Conservation (phyloP, 2,329 filamentous ascomycete genomes). For the Alternaria viburni region DNA sequence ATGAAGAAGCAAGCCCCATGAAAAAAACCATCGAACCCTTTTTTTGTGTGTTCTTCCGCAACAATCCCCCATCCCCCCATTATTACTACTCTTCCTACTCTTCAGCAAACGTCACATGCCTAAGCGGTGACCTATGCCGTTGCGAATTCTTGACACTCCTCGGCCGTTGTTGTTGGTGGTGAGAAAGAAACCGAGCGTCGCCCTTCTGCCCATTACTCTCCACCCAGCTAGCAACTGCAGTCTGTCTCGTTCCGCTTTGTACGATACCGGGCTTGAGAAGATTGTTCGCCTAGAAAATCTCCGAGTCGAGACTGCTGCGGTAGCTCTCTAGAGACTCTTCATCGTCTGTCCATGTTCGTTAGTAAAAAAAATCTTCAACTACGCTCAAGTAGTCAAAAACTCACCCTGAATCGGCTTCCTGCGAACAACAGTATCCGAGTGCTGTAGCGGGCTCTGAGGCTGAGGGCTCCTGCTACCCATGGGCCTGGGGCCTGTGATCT, state of each 20-base stretch:
- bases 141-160: background rate
- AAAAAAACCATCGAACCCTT: no score
- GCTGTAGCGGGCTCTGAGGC: constrained; percentile 34
- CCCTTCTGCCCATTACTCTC: constrained; percentile 1
- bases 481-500: constrained; percentile 57
- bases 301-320: constrained; percentile 44
- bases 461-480: constrained; percentile 53
- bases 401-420: constrained; percentile 46
- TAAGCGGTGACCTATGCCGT: background rate
- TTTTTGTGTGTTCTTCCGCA: no score
- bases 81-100: background rate
- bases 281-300: constrained; percentile 39
- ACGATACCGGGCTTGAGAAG: background rate
- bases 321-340: constrained; percentile 43
- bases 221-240: background rate
- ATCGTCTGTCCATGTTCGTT: constrained; percentile 24
- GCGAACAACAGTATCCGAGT: constrained; percentile 44
- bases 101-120: constrained; percentile 7
- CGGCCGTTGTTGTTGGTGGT: background rate
- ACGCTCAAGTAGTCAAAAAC: background rate
- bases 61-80: background rate
- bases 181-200: background rate
- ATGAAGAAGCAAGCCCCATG: no score
- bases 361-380: background rate
- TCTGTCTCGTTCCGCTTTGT: background rate